phyloP scores from a whole-genome alignment of 2,329 filamentous ascomycete species.

The Fusarium heterosporum region DNA sequence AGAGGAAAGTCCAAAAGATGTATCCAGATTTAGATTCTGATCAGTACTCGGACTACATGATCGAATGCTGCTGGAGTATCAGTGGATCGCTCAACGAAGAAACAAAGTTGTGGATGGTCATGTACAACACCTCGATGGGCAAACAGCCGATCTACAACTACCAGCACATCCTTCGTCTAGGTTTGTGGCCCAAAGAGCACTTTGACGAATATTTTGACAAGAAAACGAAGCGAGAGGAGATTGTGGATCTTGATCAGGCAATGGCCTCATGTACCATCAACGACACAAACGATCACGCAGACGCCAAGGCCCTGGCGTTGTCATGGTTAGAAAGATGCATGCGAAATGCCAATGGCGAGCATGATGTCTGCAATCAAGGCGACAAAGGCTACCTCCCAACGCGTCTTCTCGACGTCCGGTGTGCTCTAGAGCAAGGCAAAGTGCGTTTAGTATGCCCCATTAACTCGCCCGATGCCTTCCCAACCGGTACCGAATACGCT shows the following conservation, averaged over 20 bases:
- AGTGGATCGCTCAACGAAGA: background rate
- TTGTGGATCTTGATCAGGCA: background rate
- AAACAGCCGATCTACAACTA: slow-evolving; percentile 4
- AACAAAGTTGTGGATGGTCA: slow-evolving; percentile 2
- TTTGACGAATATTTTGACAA: background rate
- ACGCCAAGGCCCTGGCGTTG: background rate
- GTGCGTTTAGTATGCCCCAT: background rate
- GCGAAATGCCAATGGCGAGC: background rate
- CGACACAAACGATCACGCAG: background rate
- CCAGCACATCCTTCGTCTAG: background rate
- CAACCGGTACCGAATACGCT: background rate
- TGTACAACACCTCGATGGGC: background rate
- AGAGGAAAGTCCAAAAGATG: background rate
- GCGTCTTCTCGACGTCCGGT: background rate
- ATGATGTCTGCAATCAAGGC: background rate
- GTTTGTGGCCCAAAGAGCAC: background rate
- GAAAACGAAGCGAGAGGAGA: background rate
- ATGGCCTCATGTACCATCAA: no score
- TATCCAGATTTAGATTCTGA: background rate
- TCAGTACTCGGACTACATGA: background rate
- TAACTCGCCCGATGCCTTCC: rapidly evolving
- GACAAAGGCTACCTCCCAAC: background rate
- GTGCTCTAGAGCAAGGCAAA: background rate
- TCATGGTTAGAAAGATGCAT: background rate
- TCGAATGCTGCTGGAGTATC: slow-evolving; percentile 2